Percentiles rank a stretch among this genome's conserved stretches.
These are phyloP conservation scores for Avena sativa DNA, from an alignment of 176 grass and related monocot species.

Conservation along the genomic window DNA sequence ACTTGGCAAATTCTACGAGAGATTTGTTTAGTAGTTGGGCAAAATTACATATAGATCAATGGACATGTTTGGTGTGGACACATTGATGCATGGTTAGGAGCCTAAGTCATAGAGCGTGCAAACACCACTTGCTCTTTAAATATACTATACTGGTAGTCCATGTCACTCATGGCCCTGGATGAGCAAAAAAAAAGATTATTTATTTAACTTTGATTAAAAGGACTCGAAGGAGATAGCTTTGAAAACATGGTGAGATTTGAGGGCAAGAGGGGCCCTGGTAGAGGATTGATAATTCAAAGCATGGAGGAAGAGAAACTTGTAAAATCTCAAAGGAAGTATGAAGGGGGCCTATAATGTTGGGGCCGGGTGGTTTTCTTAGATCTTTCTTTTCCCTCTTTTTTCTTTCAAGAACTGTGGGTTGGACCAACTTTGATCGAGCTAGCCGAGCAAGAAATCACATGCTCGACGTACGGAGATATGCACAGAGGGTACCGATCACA, in stretches of 20 bases:
- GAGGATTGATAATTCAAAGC: conserved; percentile 38
- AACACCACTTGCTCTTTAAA: background rate
- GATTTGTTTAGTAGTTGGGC: background rate
- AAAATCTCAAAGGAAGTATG: conserved; percentile 33
- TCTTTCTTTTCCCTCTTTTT: background rate
- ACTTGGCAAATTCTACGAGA: too few species aligned
- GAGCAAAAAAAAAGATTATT: background rate
- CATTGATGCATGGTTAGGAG: background rate
- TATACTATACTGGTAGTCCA: background rate
- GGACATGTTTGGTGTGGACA: conserved; percentile 9
- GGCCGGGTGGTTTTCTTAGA: conserved; percentile 1
- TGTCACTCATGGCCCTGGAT: conserved; percentile 12
- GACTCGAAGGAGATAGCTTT: conserved; percentile 48
- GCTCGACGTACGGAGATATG: background rate
- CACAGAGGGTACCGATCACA: background rate
- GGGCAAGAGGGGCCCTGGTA: background rate
- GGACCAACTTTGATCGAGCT: conserved; percentile 25
- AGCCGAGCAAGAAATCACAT: conserved; percentile 8
- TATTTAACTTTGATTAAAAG: conserved; percentile 29
- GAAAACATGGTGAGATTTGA: conserved; percentile 52
- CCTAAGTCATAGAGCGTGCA: conserved; percentile 6
- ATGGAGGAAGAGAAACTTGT: background rate
- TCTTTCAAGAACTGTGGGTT: conserved; percentile 39
- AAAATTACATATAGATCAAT: background rate
- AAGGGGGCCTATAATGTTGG: conserved; percentile 43